Conservation (phyloP, 2,329 filamentous ascomycete species). For the Xylariaceae sp. region DNA sequence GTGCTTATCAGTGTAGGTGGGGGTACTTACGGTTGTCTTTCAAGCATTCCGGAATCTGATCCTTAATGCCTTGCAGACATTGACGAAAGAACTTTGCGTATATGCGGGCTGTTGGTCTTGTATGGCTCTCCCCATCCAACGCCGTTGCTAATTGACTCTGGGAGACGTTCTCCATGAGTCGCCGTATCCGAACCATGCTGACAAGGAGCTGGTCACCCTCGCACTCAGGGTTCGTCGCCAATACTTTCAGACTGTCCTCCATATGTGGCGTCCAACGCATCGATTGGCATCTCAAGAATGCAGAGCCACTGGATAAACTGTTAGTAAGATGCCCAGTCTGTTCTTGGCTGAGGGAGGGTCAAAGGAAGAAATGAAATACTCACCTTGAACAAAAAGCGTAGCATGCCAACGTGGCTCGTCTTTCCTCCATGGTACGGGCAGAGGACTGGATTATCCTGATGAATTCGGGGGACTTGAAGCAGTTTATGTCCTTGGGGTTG, state of each 20-base stretch:
- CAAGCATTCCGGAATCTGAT: slow-evolving; percentile 21
- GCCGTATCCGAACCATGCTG: slow-evolving; percentile 20
- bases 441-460: slow-evolving; percentile 8
- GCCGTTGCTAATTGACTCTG: slow-evolving; percentile 13
- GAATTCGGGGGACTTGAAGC: slow-evolving; percentile 22
- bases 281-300: slow-evolving; percentile 22
- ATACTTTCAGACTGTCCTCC: slow-evolving; percentile 47
- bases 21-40: slow-evolving; percentile 28
- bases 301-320: slow-evolving; percentile 17
- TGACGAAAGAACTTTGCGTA: slow-evolving; percentile 28
- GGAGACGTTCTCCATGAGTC: slow-evolving; percentile 22
- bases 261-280: slow-evolving; percentile 54
- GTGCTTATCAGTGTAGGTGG: too few species aligned
- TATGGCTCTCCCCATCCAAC: slow-evolving; percentile 3
- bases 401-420: slow-evolving; percentile 26
- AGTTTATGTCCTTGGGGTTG: slow-evolving; percentile 18
- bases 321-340: slow-evolving; percentile 2
- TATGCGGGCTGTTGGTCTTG: slow-evolving; percentile 20
- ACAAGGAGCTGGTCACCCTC: slow-evolving; percentile 46
- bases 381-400: slow-evolving; percentile 28
- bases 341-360: neutral
- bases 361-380: slow-evolving; percentile 2
- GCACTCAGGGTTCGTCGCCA: slow-evolving; percentile 42
- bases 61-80: slow-evolving; percentile 24
- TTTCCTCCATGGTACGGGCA: slow-evolving; percentile 29